A percentile compares a stretch with the other conserved stretches of the same genome.
These are phyloP conservation scores for Lichtheimia ramosa DNA, from an alignment of 371 early-diverging fungal species.

Conservation along the genomic window DNA sequence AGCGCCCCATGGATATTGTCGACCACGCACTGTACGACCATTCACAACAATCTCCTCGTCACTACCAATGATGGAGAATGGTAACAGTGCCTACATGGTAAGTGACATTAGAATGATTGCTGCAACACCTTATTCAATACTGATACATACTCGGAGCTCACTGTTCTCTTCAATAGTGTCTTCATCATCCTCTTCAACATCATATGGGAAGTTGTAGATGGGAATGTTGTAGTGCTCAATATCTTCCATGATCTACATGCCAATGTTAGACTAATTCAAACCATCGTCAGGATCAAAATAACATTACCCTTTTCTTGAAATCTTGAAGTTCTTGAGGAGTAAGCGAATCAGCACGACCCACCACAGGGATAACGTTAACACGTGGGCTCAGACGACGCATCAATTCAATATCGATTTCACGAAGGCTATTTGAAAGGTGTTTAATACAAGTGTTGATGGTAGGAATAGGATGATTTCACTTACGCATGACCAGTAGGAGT, in stretches of 20 bases:
- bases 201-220: conserved; percentile 82
- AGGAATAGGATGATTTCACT: conserved; percentile 1
- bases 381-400: conserved; percentile 91
- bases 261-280: not conserved
- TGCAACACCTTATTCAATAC: not conserved
- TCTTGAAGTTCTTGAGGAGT: conserved; percentile 73
- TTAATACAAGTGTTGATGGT: not conserved
- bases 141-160: conserved; percentile 69
- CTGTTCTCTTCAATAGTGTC: conserved; percentile 96
- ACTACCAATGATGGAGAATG: conserved; percentile 97
- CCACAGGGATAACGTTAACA: conserved; percentile 94
- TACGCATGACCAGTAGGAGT: conserved; percentile 95
- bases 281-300: not conserved
- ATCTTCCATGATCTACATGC: conserved; percentile 80
- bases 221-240: conserved; percentile 92
- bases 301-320: conserved; percentile 80
- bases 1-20: conserved; percentile 99
- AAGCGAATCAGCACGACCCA: conserved; percentile 79
- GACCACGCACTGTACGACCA: conserved; percentile 81
- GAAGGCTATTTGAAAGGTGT: conserved; percentile 55
- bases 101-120: not conserved
- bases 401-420: conserved; percentile 97
- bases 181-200: conserved; percentile 82
- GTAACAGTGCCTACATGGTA: conserved; percentile 69
- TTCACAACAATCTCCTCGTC: conserved; percentile 89